Conservation (phyloP, 1,139 yeast genomes). For the Zhuliangozyma parablackwelliae region DNA sequence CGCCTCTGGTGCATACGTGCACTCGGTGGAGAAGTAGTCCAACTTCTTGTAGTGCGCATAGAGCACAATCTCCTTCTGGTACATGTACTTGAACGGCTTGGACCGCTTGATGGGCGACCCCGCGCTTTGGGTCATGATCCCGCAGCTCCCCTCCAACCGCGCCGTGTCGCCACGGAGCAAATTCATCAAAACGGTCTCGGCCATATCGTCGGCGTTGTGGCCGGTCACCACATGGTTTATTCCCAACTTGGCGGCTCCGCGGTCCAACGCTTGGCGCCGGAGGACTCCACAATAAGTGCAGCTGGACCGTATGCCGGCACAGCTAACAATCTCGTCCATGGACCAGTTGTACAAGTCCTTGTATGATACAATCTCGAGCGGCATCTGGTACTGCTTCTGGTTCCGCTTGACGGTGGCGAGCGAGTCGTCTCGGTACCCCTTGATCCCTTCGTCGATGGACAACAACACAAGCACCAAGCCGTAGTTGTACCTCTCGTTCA, state of each 20-base stretch:
- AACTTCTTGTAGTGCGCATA: slow-evolving; percentile 95
- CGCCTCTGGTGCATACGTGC: slow-evolving; percentile 98
- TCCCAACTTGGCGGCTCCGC: slow-evolving; percentile 89
- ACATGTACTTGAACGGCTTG: slow-evolving; percentile 92
- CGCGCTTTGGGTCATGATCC: slow-evolving; percentile 73
- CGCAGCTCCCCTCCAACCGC: slow-evolving; percentile 84
- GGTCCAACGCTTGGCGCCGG: slow-evolving; percentile 90
- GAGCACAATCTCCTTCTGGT: slow-evolving; percentile 94
- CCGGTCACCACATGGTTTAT: slow-evolving; percentile 95
- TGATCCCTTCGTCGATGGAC: slow-evolving; percentile 94
- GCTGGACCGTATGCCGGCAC: slow-evolving; percentile 90
- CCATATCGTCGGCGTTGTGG: slow-evolving; percentile 99
- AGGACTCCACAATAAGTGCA: slow-evolving; percentile 98
- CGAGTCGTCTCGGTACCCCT: slow-evolving; percentile 96
- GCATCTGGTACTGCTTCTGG: slow-evolving; percentile 82
- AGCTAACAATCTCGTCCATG: slow-evolving; percentile 95
- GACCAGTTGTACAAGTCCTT: slow-evolving; percentile 92
- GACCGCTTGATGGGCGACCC: slow-evolving; percentile 86
- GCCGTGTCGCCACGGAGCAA: slow-evolving; percentile 93
- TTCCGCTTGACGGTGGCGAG: slow-evolving; percentile 94
- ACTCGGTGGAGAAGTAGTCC: slow-evolving; percentile 95
- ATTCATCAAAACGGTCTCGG: slow-evolving; percentile 96
- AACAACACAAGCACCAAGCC: slow-evolving; percentile 78
- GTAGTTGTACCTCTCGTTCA: slow-evolving; percentile 84
- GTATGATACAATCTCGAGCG: slow-evolving; percentile 84